Conservation (phyloP, 306 rosid genomes). For the Glycine latifolia region DNA sequence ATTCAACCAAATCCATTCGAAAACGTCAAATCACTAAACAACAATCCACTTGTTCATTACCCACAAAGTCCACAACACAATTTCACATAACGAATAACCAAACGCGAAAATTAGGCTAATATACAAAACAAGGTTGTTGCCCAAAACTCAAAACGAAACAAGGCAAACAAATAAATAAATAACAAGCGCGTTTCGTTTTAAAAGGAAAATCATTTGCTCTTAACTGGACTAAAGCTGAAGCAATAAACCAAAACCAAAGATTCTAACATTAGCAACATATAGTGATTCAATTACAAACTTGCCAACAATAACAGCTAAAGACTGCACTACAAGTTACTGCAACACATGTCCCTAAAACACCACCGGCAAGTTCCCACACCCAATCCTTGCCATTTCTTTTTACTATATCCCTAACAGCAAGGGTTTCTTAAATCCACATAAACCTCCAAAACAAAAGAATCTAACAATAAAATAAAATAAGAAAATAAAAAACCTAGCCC, state of each 20-base stretch:
- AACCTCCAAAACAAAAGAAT: not conserved
- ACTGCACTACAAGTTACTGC: not conserved
- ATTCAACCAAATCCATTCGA: no score
- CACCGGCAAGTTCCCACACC: not conserved
- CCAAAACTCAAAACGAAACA: no score
- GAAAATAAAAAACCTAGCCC: slow-evolving; percentile 53
- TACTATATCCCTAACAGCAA: slow-evolving; percentile 52
- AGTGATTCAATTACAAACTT: not conserved
- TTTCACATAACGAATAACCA: no score
- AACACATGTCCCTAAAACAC: not conserved
- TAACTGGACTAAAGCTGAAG: no score
- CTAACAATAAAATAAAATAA: not conserved
- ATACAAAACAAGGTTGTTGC: no score
- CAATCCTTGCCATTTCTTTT: not conserved
- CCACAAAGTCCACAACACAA: no score
- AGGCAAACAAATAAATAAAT: no score
- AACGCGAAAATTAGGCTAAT: no score
- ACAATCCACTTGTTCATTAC: no score
- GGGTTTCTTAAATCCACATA: slow-evolving; percentile 36
- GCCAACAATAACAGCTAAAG: not conserved
- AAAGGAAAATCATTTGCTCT: no score
- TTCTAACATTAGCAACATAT: slow-evolving; percentile 18
- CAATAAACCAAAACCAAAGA: not conserved
- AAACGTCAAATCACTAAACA: no score
- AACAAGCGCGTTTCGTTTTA: no score